Conservation (phyloP, 148 eudicot genomes). For the Rheum nobile region DNA sequence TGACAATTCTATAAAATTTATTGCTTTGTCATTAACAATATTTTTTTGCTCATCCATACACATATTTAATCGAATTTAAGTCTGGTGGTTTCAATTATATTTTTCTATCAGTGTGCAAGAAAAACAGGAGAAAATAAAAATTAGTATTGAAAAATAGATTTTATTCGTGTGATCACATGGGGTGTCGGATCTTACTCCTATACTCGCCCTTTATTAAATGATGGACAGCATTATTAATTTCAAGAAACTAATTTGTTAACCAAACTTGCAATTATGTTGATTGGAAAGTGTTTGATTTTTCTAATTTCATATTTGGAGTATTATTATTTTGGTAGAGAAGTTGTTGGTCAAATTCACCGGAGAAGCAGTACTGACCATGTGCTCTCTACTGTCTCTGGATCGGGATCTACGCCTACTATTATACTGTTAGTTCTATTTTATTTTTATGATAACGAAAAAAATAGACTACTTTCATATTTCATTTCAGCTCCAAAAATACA, state of each 20-base stretch:
- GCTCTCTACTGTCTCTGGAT: not conserved
- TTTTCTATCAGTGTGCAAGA: not conserved
- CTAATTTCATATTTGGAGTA: not conserved
- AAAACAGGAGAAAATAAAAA: not conserved
- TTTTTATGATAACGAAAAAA: too few species aligned
- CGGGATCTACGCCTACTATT: slow-evolving; percentile 1
- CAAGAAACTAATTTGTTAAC: not conserved
- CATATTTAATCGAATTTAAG: slow-evolving; percentile 1
- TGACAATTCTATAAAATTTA: not conserved
- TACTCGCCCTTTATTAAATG: not conserved
- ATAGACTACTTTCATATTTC: too few species aligned
- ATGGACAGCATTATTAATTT: not conserved
- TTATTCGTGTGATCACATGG: slow-evolving; percentile 29
- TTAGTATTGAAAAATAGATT: not conserved
- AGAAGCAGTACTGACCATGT: not conserved
- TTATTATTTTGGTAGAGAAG: not conserved
- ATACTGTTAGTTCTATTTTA: too few species aligned
- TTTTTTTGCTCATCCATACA: not conserved
- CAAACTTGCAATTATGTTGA: not conserved
- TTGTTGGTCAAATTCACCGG: slow-evolving; percentile 2
- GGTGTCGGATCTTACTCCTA: slow-evolving; percentile 29
- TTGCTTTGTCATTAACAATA: not conserved
- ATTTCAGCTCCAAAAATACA: too few species aligned
- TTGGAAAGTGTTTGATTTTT: not conserved
- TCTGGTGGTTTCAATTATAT: not conserved